Conservation (phyloP, 1,284 basidiomycete genomes). For the Cutaneotrichosporon sp. region DNA sequence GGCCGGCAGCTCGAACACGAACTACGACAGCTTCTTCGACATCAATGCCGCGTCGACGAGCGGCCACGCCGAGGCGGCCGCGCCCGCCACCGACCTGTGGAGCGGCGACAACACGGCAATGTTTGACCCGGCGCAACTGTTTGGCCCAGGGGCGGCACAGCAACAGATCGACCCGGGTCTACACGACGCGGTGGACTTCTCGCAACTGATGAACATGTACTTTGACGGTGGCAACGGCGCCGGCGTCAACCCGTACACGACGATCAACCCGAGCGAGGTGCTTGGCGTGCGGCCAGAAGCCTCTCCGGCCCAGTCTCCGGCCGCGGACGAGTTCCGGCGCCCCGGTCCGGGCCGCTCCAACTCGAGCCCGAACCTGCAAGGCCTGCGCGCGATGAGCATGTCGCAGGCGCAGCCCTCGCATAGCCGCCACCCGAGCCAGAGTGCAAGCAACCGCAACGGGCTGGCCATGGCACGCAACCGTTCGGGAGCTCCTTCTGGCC, state of each 20-base stretch:
- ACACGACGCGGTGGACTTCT: constrained; percentile 39
- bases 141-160: constrained; percentile 4
- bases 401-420: neutral
- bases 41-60: constrained; percentile 32
- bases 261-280: constrained; percentile 85
- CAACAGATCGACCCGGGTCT: constrained; percentile 8
- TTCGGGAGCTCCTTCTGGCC: constrained; percentile 1
- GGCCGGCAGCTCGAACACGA: constrained; percentile 61
- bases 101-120: neutral
- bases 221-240: constrained; percentile 36
- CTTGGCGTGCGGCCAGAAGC: constrained; percentile 46
- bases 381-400: constrained; percentile 21
- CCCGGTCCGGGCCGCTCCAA: constrained; percentile 44
- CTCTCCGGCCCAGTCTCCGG: constrained; percentile 28
- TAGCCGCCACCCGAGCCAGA: neutral
- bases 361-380: constrained; percentile 50
- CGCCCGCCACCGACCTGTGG: neutral
- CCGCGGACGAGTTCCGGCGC: constrained; percentile 35
- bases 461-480: neutral
- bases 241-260: constrained; percentile 70
- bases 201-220: constrained; percentile 55
- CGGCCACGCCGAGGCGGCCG: neutral
- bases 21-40: constrained; percentile 69
- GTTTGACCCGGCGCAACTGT: constrained; percentile 14
- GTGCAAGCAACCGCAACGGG: neutral